Base-by-base conservation (phyloP, 208 protist species). In the Leptomonas seymouri region DNA sequence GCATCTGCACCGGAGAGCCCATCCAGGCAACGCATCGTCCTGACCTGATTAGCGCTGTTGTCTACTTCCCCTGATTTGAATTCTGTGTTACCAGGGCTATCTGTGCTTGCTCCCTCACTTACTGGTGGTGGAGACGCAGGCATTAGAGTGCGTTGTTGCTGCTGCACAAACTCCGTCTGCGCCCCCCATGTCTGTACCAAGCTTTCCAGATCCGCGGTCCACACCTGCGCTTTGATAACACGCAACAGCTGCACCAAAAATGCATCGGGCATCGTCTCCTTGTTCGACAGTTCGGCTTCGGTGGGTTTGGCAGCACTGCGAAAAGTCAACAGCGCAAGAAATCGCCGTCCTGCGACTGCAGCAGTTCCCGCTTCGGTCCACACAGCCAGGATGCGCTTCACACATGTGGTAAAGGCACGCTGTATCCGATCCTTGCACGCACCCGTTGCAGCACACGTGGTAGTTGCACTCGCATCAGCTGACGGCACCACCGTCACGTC, bases 351-450 rank as follows among this genome's bases (percentile, higher is more conserved):
- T 27, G 57, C 71, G 16, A 39, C 49, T 9, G 46, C 45, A 21
- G 20, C 28, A 11, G 27, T 49, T 36, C 64, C 71, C 1, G 48
- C 25, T 36, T 71, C 55, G 25, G 71, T 76, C 63, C 71, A 76
- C 36, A 70, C 42, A 4, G 63, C 54, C 28, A 76, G 57, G 8
- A 76, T 15, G 9, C 39, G 16, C 31, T 42, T 58, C 34, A 76
- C 57, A 49, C 71, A 66, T 23, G 25, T 36, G 20, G 57, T 57
- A 18, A 76, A 76, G 2, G 20, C 63, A 12, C 4, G 27, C 7
- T 3, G n/a, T 31, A 76, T 55, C 15, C 45, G 48, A 1, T 59
- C 44, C 1, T 21, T 34, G 21, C 23, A 25, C 34, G 27, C 61
- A 7, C 2, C 20, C n/a, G 28, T 39, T 39, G 16, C 49, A 27